A percentile compares a stretch with the other conserved stretches of the same genome.
Conservation (phyloP, 768 basidiomycete genomes). For the Boletus patriciae region DNA sequence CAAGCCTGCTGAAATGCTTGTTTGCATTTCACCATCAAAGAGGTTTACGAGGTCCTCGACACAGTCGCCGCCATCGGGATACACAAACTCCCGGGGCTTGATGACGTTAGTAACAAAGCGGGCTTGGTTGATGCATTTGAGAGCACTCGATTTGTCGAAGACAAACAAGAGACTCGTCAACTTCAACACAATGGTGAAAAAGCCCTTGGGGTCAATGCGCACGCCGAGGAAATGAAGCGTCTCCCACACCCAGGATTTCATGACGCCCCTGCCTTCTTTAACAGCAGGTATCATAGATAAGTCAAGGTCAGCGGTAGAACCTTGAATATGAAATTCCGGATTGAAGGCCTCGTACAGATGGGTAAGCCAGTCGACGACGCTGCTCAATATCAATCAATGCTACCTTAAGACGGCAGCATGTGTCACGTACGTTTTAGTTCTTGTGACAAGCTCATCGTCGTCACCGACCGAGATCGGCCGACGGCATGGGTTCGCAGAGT, state of each 20-base stretch:
- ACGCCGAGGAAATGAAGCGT: conserved; percentile 37
- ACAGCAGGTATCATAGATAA: conserved; percentile 41
- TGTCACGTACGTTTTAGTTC: conserved; percentile 8
- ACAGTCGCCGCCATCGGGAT: conserved; percentile 23
- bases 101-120: conserved; percentile 15
- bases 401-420: neutral
- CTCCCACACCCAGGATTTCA: conserved; percentile 48
- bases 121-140: conserved; percentile 37
- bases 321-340: conserved; percentile 49
- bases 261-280: conserved; percentile 33
- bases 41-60: conserved; percentile 34
- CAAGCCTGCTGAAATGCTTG: conserved; percentile 36
- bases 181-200: conserved; percentile 44
- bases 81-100: conserved; percentile 1
- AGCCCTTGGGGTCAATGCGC: conserved; percentile 12
- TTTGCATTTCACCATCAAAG: conserved; percentile 25
- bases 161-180: conserved; percentile 38
- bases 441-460: neutral
- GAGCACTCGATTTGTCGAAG: conserved; percentile 38
- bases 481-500: conserved; percentile 7
- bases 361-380: conserved; percentile 39
- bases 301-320: conserved; percentile 40
- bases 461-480: no score
- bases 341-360: conserved; percentile 50
- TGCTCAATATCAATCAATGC: neutral